These are phyloP conservation scores for Omphalotus olearius DNA, from an alignment of 1,284 basidiomycete genomes.

Conservation along the genomic window DNA sequence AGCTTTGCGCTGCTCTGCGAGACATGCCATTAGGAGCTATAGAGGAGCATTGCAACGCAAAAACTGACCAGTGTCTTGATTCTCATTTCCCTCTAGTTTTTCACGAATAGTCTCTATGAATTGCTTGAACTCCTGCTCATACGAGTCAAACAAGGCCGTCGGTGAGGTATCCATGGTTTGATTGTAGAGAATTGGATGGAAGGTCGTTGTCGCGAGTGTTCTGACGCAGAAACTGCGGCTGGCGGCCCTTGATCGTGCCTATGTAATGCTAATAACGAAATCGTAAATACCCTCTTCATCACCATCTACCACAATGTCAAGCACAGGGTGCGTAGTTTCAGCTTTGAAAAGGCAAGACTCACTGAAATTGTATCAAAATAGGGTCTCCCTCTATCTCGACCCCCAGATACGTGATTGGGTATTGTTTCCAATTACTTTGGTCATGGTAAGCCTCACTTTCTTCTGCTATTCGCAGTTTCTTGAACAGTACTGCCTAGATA, in stretches of 20 bases:
- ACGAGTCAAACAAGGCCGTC: constrained; percentile 76
- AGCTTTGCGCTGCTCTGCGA: constrained; percentile 78
- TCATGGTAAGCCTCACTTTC: constrained; percentile 70
- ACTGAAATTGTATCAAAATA: constrained; percentile 25
- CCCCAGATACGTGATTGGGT: constrained; percentile 95
- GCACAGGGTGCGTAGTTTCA: constrained; percentile 31
- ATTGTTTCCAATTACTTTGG: constrained; percentile 93
- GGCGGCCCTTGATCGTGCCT: background rate
- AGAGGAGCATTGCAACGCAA: background rate
- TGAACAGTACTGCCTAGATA: constrained; percentile 48
- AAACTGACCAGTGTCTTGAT: constrained; percentile 53
- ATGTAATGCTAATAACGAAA: background rate
- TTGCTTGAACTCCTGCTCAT: constrained; percentile 78
- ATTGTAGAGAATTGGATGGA: too few species aligned
- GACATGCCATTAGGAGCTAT: background rate
- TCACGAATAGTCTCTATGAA: constrained; percentile 63
- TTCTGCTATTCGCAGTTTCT: background rate
- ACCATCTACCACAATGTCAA: constrained; percentile 34
- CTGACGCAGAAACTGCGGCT: constrained; percentile 8
- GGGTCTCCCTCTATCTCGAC: constrained; percentile 82
- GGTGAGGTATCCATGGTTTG: constrained; percentile 70
- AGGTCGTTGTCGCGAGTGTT: too few species aligned
- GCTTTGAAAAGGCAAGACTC: background rate
- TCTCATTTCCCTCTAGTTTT: constrained; percentile 63
- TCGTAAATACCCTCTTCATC: background rate